A percentile compares a stretch with the other conserved stretches of the same genome.
Evolutionary conservation across 2,329 filamentous ascomycete species (phyloP).

Genomic region (Epichloe typhina): DNA sequence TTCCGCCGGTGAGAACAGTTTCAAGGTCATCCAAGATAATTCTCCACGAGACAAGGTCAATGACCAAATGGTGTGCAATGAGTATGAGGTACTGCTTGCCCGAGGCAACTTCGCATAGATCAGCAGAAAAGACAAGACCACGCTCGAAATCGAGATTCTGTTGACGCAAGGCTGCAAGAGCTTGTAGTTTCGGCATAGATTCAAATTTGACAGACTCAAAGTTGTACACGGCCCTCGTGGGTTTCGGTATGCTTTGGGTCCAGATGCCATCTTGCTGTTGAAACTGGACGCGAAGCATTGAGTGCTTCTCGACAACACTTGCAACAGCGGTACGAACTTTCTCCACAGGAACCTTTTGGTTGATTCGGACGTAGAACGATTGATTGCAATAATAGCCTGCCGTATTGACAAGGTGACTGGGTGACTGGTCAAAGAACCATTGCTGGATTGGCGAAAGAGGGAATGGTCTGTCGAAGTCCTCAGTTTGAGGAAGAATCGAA

Average conservation of each 20-base stretch:
- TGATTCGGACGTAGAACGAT: neutral
- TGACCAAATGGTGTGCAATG: slow-evolving; percentile 23
- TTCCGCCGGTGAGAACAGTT: slow-evolving; percentile 16
- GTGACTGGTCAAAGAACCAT: slow-evolving; percentile 4
- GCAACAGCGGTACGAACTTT: neutral
- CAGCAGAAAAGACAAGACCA: slow-evolving; percentile 2
- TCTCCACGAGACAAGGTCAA: slow-evolving; percentile 34
- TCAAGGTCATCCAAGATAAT: slow-evolving; percentile 31
- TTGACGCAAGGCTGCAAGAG: slow-evolving; percentile 1
- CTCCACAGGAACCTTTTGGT: neutral
- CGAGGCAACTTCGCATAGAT: slow-evolving; percentile 1
- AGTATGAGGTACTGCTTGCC: slow-evolving; percentile 16
- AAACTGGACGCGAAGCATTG: slow-evolving; percentile 6
- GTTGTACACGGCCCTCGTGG: neutral
- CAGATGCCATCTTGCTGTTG: neutral
- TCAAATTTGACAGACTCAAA: neutral
- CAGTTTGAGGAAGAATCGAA: neutral
- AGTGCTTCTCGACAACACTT: slow-evolving; percentile 4
- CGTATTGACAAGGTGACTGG: neutral
- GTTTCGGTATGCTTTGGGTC: neutral
- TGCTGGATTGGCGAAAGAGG: slow-evolving; percentile 4
- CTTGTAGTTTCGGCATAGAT: neutral
- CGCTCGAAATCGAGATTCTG: neutral
- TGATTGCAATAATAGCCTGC: slow-evolving; percentile 1
- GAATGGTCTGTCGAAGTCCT: slow-evolving; percentile 1